Base-by-base conservation (phyloP, 2,329 filamentous ascomycete species). In the Microdochium trichocladiopsis region DNA sequence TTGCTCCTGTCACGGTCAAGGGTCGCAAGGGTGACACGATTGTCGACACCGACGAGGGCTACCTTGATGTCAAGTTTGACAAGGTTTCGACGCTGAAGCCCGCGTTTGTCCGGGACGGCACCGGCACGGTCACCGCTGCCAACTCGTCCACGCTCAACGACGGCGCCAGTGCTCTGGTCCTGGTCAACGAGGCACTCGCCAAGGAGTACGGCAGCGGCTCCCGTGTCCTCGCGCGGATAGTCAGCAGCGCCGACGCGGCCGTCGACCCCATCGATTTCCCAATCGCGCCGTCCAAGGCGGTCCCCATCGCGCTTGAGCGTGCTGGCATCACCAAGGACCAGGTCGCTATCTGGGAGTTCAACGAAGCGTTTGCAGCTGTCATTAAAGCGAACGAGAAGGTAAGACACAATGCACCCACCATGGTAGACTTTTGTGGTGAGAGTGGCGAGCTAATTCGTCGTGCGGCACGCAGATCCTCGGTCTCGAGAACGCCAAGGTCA, bases 331-430 rank as follows among this genome's bases (percentile, higher is more conserved):
- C 83, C 58, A 90, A 92, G 71, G 87, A 95, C 48, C 88, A 97
- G 69, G 90, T 99, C 47, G 86, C 93, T 4, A 75, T 96, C 22
- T 97, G 94, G 93, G 94, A 97, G 69, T 96, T 99, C 71, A 99
- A 99, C 69, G 94, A 99, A 73, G 94, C 94, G 0, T 99, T 99
- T 66, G 93, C 94, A 25, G 90, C 89, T 4, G 92, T 96, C 25
- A 94, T 96, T 69, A 91, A 94, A 67, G 92, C 93, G 43, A 96
- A 97, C 65, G 87, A 90, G 63, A 92, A 95, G 82, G 86, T 86
- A 63, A 56, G 59, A 52, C 16, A 8, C 21, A 16, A 21, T 45
- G 3, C 6, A 4, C 22, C 14, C 21, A 23, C 21, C 36, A 6
- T 33, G 33, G 18, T 8, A 37, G 18, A n/a, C 33, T 9, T 11